A percentile compares a stretch with the other conserved stretches of the same genome.
Conservation (phyloP, 208 protist genomes). For the Dictyostelium gargantuum region DNA sequence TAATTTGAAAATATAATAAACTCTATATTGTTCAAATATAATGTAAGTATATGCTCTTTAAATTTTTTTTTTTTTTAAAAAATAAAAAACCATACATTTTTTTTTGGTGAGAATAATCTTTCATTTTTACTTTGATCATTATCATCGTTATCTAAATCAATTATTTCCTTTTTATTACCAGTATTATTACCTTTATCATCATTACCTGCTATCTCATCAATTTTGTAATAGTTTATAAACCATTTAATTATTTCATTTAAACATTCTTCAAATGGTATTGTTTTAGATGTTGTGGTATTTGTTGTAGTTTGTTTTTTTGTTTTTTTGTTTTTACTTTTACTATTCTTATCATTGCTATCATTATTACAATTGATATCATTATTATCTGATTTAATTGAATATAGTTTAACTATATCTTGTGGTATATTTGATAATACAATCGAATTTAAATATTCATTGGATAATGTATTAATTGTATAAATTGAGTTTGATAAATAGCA, state of each 20-base stretch:
- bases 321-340: not conserved
- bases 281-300: not conserved
- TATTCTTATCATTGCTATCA: not conserved
- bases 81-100: not conserved
- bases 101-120: not conserved
- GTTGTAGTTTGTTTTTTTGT: no score
- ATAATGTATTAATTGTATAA: not conserved
- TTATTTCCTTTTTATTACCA: constrained; percentile 9
- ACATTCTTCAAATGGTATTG: not conserved
- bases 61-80: not conserved
- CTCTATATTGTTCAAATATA: not conserved
- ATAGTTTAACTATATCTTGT: not conserved
- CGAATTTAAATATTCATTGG: not conserved
- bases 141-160: constrained; percentile 6
- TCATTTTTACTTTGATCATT: not conserved
- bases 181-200: not conserved
- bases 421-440: not conserved
- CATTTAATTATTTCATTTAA: constrained; percentile 1
- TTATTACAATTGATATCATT: not conserved
- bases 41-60: no score
- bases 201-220: not conserved
- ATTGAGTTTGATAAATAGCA: not conserved
- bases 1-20: not conserved
- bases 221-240: not conserved
- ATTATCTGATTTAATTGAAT: not conserved